Conservation (phyloP, 345 rosid genomes). For the Bruguiera parviflora region DNA sequence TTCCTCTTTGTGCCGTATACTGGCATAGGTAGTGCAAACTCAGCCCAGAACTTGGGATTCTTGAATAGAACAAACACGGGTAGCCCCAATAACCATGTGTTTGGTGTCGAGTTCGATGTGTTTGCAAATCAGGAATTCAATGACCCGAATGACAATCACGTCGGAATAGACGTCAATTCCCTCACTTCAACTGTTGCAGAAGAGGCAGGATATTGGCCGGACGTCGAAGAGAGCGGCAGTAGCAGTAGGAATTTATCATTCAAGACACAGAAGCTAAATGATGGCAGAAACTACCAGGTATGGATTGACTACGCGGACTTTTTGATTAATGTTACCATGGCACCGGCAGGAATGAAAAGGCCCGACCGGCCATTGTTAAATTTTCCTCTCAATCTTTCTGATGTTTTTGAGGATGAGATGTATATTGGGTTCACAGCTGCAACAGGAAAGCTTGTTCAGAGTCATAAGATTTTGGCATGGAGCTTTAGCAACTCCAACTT, state of each 20-base stretch:
- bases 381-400: slow-evolving; percentile 44
- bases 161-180: slow-evolving; percentile 67
- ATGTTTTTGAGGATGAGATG: slow-evolving; percentile 63
- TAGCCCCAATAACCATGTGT: slow-evolving; percentile 36
- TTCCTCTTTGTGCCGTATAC: slow-evolving; percentile 50
- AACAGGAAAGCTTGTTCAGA: slow-evolving; percentile 53
- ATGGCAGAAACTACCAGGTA: slow-evolving; percentile 73
- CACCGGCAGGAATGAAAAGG: slow-evolving; percentile 31
- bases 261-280: slow-evolving; percentile 49
- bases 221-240: neutral
- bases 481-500: slow-evolving; percentile 67
- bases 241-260: slow-evolving; percentile 27
- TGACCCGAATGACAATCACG: slow-evolving; percentile 64
- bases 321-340: slow-evolving; percentile 41
- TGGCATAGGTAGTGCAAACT: slow-evolving; percentile 39
- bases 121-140: slow-evolving; percentile 64
- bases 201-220: slow-evolving; percentile 54
- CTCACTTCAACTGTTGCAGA: slow-evolving; percentile 39
- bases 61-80: slow-evolving; percentile 52
- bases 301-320: slow-evolving; percentile 68
- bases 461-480: slow-evolving; percentile 73
- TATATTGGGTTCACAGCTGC: slow-evolving; percentile 68
- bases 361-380: slow-evolving; percentile 46
- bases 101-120: slow-evolving; percentile 65
- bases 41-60: slow-evolving; percentile 58